Conservation (phyloP, 805 yeast genomes). For the Wilhelminamyces savonicus region DNA sequence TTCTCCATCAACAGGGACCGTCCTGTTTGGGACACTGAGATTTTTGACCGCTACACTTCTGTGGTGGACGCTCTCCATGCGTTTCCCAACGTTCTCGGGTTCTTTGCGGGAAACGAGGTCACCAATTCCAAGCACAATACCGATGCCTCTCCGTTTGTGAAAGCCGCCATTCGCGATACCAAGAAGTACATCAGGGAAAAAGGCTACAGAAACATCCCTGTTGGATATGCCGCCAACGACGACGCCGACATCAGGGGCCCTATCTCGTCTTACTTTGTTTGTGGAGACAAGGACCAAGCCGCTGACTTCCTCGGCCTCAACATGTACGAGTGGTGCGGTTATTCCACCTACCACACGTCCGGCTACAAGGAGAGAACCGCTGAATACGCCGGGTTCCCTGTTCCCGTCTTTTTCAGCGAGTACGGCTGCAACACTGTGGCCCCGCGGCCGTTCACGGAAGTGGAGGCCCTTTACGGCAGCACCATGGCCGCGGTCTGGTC, state of each 20-base stretch:
- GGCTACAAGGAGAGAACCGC: slow-evolving; percentile 31
- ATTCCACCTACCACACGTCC: slow-evolving; percentile 27
- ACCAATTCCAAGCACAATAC: slow-evolving; percentile 19
- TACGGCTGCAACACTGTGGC: slow-evolving; percentile 31
- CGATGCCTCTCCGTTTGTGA: slow-evolving; percentile 28
- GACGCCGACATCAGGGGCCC: slow-evolving; percentile 22
- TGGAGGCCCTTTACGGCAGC: slow-evolving; percentile 27
- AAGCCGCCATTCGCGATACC: slow-evolving; percentile 30
- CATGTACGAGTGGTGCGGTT: slow-evolving; percentile 40
- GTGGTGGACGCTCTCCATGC: slow-evolving; percentile 28
- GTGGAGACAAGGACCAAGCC: slow-evolving; percentile 10
- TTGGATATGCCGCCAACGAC: slow-evolving; percentile 37
- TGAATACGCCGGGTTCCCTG: slow-evolving; percentile 22
- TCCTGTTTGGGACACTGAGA: slow-evolving; percentile 30
- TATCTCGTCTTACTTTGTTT: slow-evolving; percentile 25
- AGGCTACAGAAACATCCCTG: slow-evolving; percentile 27
- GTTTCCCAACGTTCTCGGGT: slow-evolving; percentile 31
- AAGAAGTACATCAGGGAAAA: slow-evolving; percentile 20
- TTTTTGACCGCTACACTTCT: slow-evolving; percentile 20
- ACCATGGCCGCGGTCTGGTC: slow-evolving; percentile 32
- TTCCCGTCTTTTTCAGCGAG: slow-evolving; percentile 34
- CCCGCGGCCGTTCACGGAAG: slow-evolving; percentile 35
- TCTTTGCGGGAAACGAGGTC: slow-evolving; percentile 38
- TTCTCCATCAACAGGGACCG: slow-evolving; percentile 23
- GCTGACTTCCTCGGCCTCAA: slow-evolving; percentile 32